Conservation (phyloP, 108 stramenopile species). For the Chaetoceros muelleri region DNA sequence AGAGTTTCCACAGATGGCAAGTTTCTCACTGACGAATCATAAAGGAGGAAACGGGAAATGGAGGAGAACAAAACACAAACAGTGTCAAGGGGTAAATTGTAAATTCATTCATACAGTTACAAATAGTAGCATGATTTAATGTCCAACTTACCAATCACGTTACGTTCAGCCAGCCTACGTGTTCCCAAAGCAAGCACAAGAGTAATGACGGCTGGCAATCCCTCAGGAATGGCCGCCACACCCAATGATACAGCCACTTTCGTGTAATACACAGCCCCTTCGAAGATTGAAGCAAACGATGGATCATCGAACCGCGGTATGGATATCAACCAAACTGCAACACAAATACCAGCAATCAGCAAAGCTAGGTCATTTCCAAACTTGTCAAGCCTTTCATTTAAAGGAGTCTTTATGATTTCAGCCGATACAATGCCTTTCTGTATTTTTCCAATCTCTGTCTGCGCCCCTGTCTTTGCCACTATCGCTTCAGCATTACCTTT, state of each 20-base stretch:
- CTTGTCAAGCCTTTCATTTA: slow-evolving; percentile 76
- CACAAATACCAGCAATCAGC: slow-evolving; percentile 71
- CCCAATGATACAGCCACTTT: slow-evolving; percentile 82
- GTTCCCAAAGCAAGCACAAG: slow-evolving; percentile 73
- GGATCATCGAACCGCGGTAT: slow-evolving; percentile 57
- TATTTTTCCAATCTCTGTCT: slow-evolving; percentile 79
- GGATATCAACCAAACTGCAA: slow-evolving; percentile 56
- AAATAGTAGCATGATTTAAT: not conserved
- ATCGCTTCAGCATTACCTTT: slow-evolving; percentile 50
- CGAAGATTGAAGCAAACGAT: slow-evolving; percentile 37
- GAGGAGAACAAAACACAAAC: too few species aligned
- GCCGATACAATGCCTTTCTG: slow-evolving; percentile 39
- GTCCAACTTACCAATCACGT: slow-evolving; percentile 29
- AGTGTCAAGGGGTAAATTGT: too few species aligned
- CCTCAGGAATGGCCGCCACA: slow-evolving; percentile 85
- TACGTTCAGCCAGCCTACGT: slow-evolving; percentile 44
- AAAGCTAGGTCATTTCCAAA: slow-evolving; percentile 59
- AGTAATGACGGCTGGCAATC: slow-evolving; percentile 75
- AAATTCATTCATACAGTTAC: not conserved
- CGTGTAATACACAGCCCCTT: slow-evolving; percentile 60
- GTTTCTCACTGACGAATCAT: slow-evolving; percentile 10
- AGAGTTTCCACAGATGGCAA: slow-evolving; percentile 82
- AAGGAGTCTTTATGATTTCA: slow-evolving; percentile 66
- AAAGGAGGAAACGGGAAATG: too few species aligned
- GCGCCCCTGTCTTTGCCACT: slow-evolving; percentile 57